Conservation (phyloP, 2,329 filamentous ascomycete genomes). For the Colletotrichum noveboracense region DNA sequence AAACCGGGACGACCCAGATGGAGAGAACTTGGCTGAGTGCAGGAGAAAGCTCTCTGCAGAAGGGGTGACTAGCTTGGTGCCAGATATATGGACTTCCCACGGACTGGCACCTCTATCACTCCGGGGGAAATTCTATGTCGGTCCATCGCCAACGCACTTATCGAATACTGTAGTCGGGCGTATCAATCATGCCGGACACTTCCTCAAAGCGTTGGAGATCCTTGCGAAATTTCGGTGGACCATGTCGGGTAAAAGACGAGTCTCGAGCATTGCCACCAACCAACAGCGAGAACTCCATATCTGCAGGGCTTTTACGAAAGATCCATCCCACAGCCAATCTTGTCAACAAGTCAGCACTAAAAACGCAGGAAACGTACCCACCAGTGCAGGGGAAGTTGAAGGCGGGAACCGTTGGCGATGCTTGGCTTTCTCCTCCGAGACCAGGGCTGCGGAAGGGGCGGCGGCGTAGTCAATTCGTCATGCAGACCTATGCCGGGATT, state of each 20-base stretch:
- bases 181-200: background rate
- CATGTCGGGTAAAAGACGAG: background rate
- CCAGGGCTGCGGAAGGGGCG: background rate
- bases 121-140: background rate
- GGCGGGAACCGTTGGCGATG: background rate
- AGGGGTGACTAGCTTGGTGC: background rate
- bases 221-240: background rate
- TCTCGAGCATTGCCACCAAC: background rate
- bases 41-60: background rate
- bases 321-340: background rate
- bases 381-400: background rate
- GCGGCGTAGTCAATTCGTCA: background rate
- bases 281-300: background rate
- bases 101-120: background rate
- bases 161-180: background rate
- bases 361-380: background rate
- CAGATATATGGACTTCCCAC: background rate
- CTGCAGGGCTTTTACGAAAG: background rate
- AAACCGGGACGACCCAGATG: constrained; percentile 38
- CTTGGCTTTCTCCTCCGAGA: background rate
- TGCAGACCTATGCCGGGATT: background rate
- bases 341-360: background rate
- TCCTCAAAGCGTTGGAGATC: too few species aligned
- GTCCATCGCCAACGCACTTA: background rate
- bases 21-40: constrained; percentile 25